phyloP scores from a whole-genome alignment of 768 basidiomycete genomes.

The Hysterangium stoloniferum region DNA sequence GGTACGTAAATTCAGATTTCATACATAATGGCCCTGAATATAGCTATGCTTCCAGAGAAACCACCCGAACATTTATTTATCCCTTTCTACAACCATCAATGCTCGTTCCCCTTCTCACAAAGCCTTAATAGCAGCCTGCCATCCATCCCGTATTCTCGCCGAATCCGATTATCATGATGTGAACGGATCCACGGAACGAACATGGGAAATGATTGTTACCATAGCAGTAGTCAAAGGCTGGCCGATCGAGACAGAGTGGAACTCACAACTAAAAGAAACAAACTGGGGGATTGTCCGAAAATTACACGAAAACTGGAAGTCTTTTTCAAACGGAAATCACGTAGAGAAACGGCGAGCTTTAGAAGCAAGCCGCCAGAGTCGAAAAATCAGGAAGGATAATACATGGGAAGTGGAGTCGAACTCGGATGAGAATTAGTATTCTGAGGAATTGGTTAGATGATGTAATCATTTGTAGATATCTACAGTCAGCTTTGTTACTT shows the following conservation, averaged over 20 bases:
- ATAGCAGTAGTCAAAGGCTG: slow-evolving; percentile 75
- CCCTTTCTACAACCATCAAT: slow-evolving; percentile 83
- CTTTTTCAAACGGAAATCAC: slow-evolving; percentile 48
- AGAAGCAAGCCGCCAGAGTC: neutral
- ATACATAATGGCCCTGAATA: neutral
- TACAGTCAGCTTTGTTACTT: no score
- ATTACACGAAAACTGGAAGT: slow-evolving; percentile 64
- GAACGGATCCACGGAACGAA: slow-evolving; percentile 44
- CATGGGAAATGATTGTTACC: slow-evolving; percentile 70
- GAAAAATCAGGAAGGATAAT: slow-evolving; percentile 4
- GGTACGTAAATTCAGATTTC: slow-evolving; percentile 25
- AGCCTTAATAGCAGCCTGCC: slow-evolving; percentile 55
- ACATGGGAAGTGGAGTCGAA: neutral
- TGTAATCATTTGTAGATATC: no score
- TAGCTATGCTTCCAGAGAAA: slow-evolving; percentile 38
- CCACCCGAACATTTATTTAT: slow-evolving; percentile 76
- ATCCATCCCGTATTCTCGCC: slow-evolving; percentile 62
- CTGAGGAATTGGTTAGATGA: no score
- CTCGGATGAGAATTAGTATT: no score
- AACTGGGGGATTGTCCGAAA: slow-evolving; percentile 59
- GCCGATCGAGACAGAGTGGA: slow-evolving; percentile 59
- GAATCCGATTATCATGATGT: slow-evolving; percentile 83
- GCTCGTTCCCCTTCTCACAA: slow-evolving; percentile 56
- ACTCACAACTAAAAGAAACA: slow-evolving; percentile 21
- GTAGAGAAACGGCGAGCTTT: slow-evolving; percentile 1